phyloP scores from a whole-genome alignment of 495 filamentous ascomycete species.

The Penicillium canariense region DNA sequence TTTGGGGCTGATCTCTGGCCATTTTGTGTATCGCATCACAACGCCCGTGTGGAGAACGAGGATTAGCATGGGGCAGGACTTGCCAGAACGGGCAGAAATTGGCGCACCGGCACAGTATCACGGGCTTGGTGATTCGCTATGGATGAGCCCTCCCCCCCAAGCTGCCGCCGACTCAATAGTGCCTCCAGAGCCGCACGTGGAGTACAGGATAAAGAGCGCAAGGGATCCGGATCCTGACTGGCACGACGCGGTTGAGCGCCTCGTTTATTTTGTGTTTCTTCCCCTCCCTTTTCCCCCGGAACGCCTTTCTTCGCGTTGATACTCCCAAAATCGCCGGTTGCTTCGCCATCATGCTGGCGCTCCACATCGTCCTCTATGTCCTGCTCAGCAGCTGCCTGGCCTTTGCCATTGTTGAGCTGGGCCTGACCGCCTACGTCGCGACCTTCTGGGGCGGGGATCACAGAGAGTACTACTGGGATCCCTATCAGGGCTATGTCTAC shows the following conservation, averaged over 20 bases:
- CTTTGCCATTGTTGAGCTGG: conserved; percentile 31
- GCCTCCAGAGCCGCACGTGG: conserved; percentile 7
- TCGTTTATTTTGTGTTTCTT: background rate
- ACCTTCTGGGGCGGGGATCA: conserved; percentile 1
- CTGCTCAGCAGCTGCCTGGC: conserved; percentile 22
- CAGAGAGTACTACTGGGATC: conserved; percentile 2
- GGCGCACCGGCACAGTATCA: background rate
- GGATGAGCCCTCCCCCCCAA: background rate
- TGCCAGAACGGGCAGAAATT: background rate
- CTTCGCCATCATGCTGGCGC: conserved; percentile 20
- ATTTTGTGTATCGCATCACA: background rate
- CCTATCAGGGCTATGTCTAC: conserved; percentile 10
- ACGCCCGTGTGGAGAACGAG: background rate
- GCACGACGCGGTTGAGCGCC: background rate
- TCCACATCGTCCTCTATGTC: conserved; percentile 27
- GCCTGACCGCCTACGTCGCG: conserved; percentile 21
- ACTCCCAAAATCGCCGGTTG: background rate
- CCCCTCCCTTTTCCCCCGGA: background rate
- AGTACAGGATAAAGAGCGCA: conserved; percentile 9
- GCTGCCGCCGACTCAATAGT: background rate
- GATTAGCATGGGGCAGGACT: background rate
- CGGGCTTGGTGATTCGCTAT: background rate
- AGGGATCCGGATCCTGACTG: conserved; percentile 6
- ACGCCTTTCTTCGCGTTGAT: background rate
- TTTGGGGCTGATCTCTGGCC: background rate